These are phyloP conservation scores for Endogone sp. DNA, from an alignment of 192 early-diverging fungal genomes.

Conservation along the genomic window DNA sequence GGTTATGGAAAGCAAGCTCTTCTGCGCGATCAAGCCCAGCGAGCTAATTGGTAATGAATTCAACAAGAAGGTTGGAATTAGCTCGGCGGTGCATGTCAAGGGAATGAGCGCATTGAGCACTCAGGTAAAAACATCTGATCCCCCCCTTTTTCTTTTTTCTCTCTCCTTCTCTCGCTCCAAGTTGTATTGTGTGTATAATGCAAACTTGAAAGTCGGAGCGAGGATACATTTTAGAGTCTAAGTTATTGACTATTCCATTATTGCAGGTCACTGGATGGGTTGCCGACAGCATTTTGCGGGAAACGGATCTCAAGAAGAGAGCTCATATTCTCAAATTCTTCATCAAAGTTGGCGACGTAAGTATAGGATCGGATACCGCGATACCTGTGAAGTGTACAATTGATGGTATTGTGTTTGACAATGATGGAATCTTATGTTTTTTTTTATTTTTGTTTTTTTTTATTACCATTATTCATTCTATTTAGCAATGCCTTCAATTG, in stretches of 20 bases:
- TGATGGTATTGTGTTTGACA: no score
- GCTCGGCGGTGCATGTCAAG: slow-evolving; percentile 62
- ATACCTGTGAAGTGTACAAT: no score
- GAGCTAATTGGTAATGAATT: slow-evolving; percentile 73
- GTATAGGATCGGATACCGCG: no score
- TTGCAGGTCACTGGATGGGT: slow-evolving; percentile 68
- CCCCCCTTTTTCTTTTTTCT: background rate
- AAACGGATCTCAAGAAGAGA: slow-evolving; percentile 58
- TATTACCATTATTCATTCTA: no score
- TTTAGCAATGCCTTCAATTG: slow-evolving; percentile 35
- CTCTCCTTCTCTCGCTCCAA: background rate
- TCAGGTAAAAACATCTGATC: slow-evolving; percentile 13
- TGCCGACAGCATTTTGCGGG: slow-evolving; percentile 59
- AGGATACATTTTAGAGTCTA: no score
- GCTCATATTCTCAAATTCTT: slow-evolving; percentile 63
- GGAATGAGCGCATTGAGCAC: slow-evolving; percentile 71
- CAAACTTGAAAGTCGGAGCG: no score
- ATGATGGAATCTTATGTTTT: no score
- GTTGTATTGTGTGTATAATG: slow-evolving; percentile 6
- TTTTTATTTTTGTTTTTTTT: no score
- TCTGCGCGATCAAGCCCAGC: slow-evolving; percentile 59
- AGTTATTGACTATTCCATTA: no score
- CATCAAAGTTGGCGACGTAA: slow-evolving; percentile 54
- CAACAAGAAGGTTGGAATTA: slow-evolving; percentile 37
- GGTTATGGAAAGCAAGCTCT: slow-evolving; percentile 67